A percentile compares a stretch with the other conserved stretches of the same genome.
Conservation (phyloP, 345 rosid genomes). For the Acer negundo region DNA sequence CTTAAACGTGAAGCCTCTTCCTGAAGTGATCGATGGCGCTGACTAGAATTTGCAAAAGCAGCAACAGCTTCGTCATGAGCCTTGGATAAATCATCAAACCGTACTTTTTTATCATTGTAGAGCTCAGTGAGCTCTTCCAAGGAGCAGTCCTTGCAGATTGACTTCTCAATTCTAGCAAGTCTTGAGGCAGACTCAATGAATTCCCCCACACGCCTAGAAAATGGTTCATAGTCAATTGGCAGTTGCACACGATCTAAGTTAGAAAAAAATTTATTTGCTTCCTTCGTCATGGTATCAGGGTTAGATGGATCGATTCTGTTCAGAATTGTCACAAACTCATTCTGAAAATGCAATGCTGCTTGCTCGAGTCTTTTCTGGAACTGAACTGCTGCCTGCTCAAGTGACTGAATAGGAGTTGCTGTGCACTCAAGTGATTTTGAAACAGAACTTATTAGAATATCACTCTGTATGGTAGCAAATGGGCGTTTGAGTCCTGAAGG, state of each 20-base stretch:
- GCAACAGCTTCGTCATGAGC: conserved; percentile 30
- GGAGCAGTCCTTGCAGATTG: conserved; percentile 8
- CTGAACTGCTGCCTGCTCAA: not conserved
- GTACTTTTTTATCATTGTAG: conserved; percentile 24
- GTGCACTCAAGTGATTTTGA: not conserved
- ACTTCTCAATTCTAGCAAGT: conserved; percentile 19
- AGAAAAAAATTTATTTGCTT: conserved; percentile 1
- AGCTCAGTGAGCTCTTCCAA: conserved; percentile 29
- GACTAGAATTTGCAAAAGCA: conserved; percentile 27
- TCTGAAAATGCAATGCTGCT: not conserved
- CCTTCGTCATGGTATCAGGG: conserved; percentile 7
- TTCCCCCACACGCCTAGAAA: not conserved
- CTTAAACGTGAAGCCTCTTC: conserved; percentile 31
- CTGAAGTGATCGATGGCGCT: conserved; percentile 19
- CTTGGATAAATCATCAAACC: conserved; percentile 32
- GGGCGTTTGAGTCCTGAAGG: conserved; percentile 11
- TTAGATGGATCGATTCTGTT: conserved; percentile 12
- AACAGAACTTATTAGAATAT: not conserved
- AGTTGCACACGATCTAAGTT: not conserved
- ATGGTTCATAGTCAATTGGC: not conserved
- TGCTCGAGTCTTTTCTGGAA: conserved; percentile 1
- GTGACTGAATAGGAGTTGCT: not conserved
- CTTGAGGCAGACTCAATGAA: conserved; percentile 16
- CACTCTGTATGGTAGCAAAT: not conserved
- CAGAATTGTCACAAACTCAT: not conserved